phyloP scores from a whole-genome alignment of 768 basidiomycete genomes.

The Suillus ampliporus region DNA sequence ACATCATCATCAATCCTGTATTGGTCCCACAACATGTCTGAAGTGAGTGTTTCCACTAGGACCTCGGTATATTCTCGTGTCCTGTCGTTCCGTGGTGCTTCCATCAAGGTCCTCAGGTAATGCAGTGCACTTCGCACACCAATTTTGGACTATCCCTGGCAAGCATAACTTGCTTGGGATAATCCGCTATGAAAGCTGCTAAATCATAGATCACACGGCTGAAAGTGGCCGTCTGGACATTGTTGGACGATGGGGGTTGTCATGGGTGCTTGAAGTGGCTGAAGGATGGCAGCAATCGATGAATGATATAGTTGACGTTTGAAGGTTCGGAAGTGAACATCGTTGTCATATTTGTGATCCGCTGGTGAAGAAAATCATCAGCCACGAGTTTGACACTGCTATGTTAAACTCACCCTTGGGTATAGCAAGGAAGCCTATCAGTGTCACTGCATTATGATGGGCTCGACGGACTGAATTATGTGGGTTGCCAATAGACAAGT shows the following conservation, averaged over 20 bases:
- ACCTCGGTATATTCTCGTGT: conserved; percentile 27
- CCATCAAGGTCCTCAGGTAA: conserved; percentile 26
- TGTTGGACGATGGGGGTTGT: conserved; percentile 26
- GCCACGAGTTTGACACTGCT: no score
- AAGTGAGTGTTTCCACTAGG: conserved; percentile 24
- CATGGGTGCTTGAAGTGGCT: conserved; percentile 33
- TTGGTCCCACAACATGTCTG: conserved; percentile 34
- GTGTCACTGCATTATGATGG: no score
- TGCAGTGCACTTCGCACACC: conserved; percentile 39
- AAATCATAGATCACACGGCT: conserved; percentile 37
- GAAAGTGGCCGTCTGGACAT: conserved; percentile 40
- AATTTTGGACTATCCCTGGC: conserved; percentile 40
- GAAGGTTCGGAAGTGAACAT: conserved; percentile 21
- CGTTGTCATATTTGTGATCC: conserved; percentile 16
- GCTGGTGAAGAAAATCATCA: no score
- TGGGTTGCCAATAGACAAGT: no score
- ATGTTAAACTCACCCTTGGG: conserved; percentile 37
- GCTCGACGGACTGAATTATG: no score
- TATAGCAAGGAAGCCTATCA: conserved; percentile 24
- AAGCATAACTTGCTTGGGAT: conserved; percentile 44
- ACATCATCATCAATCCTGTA: conserved; percentile 41
- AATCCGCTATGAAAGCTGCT: conserved; percentile 46
- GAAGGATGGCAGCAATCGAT: conserved; percentile 32
- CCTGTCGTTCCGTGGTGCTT: neutral
- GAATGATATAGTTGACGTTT: conserved; percentile 35